Conservation (phyloP, 768 basidiomycete genomes). For the Trametes punicea region DNA sequence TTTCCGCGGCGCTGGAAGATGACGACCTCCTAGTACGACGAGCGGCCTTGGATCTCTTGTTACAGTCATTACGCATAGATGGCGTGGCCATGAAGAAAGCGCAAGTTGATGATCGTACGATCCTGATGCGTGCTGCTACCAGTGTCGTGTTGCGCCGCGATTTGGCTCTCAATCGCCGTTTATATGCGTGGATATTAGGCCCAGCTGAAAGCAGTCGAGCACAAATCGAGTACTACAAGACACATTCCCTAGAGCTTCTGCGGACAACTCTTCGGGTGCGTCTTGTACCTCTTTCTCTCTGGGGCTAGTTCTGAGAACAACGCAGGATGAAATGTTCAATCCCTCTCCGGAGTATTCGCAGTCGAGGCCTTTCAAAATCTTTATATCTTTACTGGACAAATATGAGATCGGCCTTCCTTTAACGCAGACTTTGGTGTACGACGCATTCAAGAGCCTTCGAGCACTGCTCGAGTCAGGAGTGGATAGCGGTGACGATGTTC, state of each 20-base stretch:
- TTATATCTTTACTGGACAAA: constrained; percentile 92
- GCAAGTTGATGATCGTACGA: constrained; percentile 66
- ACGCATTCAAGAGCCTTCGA: constrained; percentile 74
- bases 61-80: constrained; percentile 73
- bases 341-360: constrained; percentile 72
- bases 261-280: constrained; percentile 63
- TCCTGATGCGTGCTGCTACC: constrained; percentile 83
- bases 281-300: neutral
- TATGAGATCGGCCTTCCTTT: constrained; percentile 90
- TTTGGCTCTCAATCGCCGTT: constrained; percentile 84
- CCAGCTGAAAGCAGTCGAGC: constrained; percentile 71
- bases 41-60: constrained; percentile 78
- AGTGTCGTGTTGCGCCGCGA: constrained; percentile 91
- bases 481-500: constrained; percentile 60
- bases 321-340: constrained; percentile 71
- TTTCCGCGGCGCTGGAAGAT: constrained; percentile 88
- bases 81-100: constrained; percentile 68
- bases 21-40: constrained; percentile 89
- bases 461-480: constrained; percentile 47
- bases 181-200: constrained; percentile 93
- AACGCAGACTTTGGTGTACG: constrained; percentile 75
- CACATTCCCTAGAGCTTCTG: constrained; percentile 71
- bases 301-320: constrained; percentile 11
- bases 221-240: constrained; percentile 68
- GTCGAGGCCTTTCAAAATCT: constrained; percentile 91